phyloP scores from a whole-genome alignment of 768 basidiomycete genomes.

The Lyophyllum decastes region DNA sequence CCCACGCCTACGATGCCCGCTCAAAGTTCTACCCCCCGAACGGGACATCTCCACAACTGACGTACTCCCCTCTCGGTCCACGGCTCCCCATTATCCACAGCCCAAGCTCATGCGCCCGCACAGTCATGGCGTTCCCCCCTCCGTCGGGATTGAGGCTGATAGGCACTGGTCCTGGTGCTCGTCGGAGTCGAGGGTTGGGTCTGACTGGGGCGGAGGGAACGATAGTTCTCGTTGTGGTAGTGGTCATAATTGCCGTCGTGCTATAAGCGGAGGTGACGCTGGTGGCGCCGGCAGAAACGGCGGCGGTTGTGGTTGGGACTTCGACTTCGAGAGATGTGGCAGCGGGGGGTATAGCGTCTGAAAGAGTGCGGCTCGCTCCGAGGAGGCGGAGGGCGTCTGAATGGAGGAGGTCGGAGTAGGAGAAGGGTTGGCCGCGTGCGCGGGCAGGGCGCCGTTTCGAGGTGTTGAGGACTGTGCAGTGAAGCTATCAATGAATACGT shows the following conservation, averaged over 20 bases:
- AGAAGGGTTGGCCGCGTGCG: constrained; percentile 16
- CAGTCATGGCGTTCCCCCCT: too few relatives aligned
- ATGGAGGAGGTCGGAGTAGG: constrained; percentile 18
- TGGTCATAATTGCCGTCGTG: not conserved
- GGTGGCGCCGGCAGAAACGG: too few relatives aligned
- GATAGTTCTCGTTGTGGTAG: not conserved
- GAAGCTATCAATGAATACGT: too few relatives aligned
- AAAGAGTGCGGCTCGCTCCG: not conserved
- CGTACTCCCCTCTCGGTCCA: constrained; percentile 63
- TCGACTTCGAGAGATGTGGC: too few relatives aligned
- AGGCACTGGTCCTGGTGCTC: not conserved
- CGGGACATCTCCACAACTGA: constrained; percentile 44
- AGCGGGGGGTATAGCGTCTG: too few relatives aligned
- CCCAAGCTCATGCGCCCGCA: constrained; percentile 54
- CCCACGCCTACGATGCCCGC: too few relatives aligned
- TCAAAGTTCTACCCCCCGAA: too few relatives aligned
- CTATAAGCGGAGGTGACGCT: not conserved
- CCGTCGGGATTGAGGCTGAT: constrained; percentile 24
- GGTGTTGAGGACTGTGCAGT: constrained; percentile 23
- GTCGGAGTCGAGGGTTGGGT: not conserved
- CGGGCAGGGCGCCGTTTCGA: constrained; percentile 15
- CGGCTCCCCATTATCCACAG: constrained; percentile 74
- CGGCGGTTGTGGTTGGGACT: too few relatives aligned
- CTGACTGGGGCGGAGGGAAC: too few relatives aligned
- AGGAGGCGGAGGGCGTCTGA: not conserved